Conservation (phyloP, 176 grass and related monocot species). For the Alloteropsis semialata region DNA sequence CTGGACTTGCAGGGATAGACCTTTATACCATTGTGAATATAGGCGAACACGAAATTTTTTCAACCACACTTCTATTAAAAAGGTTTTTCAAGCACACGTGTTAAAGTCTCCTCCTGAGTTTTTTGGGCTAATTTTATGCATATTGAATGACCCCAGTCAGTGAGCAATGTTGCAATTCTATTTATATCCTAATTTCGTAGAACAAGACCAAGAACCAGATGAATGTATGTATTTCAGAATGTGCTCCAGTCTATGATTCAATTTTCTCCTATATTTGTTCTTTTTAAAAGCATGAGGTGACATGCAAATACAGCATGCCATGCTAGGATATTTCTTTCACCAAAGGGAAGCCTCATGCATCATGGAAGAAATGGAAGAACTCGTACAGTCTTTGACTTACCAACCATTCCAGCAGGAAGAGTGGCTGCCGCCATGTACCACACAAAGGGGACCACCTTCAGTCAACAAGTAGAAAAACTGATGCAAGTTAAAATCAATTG, state of each 20-base stretch:
- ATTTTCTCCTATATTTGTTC: background rate
- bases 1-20: background rate
- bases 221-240: background rate
- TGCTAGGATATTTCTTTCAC: slow-evolving; percentile 4
- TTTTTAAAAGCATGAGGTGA: background rate
- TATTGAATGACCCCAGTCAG: background rate
- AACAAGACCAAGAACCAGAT: background rate
- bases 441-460: slow-evolving; percentile 68
- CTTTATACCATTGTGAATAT: background rate
- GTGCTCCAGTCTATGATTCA: background rate
- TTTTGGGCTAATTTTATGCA: background rate
- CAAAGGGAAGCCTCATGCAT: background rate
- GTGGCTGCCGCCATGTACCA: slow-evolving; percentile 85
- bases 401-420: slow-evolving; percentile 65
- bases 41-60: background rate
- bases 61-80: background rate
- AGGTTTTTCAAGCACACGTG: background rate
- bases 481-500: background rate
- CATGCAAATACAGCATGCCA: background rate
- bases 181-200: background rate
- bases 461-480: slow-evolving; percentile 9
- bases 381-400: slow-evolving; percentile 35
- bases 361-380: background rate
- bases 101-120: background rate
- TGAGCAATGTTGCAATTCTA: background rate